Conservation (phyloP, 441 rosid species). For the Codiaeum variegatum region DNA sequence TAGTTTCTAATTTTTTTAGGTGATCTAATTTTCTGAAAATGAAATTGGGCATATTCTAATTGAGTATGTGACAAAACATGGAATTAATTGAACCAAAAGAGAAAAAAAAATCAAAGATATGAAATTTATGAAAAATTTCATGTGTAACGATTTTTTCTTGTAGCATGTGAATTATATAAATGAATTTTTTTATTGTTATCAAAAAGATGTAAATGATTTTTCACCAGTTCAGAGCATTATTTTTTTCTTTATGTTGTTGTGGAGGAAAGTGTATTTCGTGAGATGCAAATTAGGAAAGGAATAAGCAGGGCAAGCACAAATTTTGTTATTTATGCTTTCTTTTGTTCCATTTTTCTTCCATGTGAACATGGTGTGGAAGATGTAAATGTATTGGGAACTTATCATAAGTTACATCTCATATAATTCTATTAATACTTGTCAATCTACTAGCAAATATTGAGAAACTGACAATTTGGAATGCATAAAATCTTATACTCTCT, state of each 20-base stretch:
- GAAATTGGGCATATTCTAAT: no score
- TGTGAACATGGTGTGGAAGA: background rate
- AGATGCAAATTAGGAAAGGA: background rate
- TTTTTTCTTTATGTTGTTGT: background rate
- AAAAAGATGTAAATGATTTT: no score
- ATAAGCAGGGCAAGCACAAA: background rate
- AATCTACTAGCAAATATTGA: background rate
- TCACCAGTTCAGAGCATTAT: no score
- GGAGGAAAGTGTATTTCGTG: background rate
- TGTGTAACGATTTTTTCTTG: no score
- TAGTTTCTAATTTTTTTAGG: no score
- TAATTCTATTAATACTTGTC: background rate
- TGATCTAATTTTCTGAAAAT: no score
- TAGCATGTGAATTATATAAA: no score
- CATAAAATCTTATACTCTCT: background rate
- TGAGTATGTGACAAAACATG: no score
- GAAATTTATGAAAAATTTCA: no score
- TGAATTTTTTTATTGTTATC: no score
- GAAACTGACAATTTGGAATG: background rate
- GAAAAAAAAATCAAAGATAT: no score
- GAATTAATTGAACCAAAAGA: no score
- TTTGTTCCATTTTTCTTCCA: background rate
- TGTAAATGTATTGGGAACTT: background rate
- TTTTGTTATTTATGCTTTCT: background rate
- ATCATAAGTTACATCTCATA: background rate